Percentiles rank a stretch among this genome's conserved stretches.
Conservation (phyloP, 768 basidiomycete species). For the Lentinus tigrinus region DNA sequence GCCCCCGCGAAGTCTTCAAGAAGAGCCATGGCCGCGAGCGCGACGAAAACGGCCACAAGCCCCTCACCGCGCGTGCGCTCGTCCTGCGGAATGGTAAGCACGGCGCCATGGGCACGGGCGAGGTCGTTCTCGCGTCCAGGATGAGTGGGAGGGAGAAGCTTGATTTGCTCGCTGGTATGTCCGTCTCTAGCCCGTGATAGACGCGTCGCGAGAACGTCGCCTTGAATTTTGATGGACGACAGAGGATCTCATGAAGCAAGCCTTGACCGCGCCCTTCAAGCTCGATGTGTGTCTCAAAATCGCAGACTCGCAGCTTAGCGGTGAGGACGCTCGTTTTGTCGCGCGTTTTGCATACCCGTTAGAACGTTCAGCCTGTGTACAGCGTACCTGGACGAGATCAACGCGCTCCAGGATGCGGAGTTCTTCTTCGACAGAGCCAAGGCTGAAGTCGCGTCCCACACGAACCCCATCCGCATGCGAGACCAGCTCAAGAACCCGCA, state of each 20-base stretch:
- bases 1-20: conserved; percentile 50
- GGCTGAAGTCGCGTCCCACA: conserved; percentile 54
- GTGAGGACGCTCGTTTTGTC: conserved; percentile 37
- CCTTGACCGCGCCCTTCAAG: conserved; percentile 63
- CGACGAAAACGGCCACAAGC: conserved; percentile 50
- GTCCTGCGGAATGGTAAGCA: conserved; percentile 74
- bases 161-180: conserved; percentile 71
- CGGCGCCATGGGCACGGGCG: conserved; percentile 70
- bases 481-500: conserved; percentile 5
- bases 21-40: conserved; percentile 36
- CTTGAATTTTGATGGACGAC: neutral
- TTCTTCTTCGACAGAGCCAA: conserved; percentile 59
- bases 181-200: neutral
- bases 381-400: conserved; percentile 73
- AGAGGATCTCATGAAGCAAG: conserved; percentile 71
- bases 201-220: neutral
- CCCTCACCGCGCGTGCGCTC: conserved; percentile 71
- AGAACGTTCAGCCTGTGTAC: neutral
- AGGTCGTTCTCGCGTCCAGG: conserved; percentile 54
- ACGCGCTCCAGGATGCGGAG: conserved; percentile 61
- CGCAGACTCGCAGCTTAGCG: conserved; percentile 70
- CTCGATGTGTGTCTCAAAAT: conserved; percentile 63
- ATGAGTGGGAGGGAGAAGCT: conserved; percentile 79
- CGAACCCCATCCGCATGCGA: conserved; percentile 24
- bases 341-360: neutral